Evolutionary conservation across 305 asterid genomes (phyloP).

Genomic region (Solanum chacoense): DNA sequence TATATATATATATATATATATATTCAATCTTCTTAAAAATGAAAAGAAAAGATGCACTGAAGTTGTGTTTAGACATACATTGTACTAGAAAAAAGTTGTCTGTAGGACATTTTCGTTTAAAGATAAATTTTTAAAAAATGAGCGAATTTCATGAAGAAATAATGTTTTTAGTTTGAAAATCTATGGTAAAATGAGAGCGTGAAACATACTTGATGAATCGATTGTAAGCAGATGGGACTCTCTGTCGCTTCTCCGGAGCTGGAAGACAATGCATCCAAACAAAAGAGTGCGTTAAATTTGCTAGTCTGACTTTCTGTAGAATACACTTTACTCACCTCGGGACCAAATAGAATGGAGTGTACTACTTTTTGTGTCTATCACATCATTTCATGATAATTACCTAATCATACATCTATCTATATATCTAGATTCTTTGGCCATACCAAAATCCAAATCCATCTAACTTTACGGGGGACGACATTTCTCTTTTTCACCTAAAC

Average conservation of each 20-base stretch:
- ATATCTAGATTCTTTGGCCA: constrained; percentile 11
- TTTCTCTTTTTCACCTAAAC: constrained; percentile 1
- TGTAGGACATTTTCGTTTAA: neutral
- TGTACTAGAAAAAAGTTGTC: neutral
- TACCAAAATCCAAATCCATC: constrained; percentile 15
- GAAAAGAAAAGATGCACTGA: neutral
- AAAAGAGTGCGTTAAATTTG: constrained; percentile 26
- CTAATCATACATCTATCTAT: constrained; percentile 57
- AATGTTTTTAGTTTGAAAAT: neutral
- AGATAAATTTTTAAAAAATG: neutral
- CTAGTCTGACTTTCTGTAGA: constrained; percentile 43
- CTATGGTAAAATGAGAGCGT: neutral
- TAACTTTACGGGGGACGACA: constrained; percentile 45
- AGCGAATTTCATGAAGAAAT: neutral
- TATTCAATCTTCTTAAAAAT: neutral
- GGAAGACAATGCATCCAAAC: constrained; percentile 30
- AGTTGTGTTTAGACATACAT: neutral
- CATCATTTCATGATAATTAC: constrained; percentile 73
- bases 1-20: neutral
- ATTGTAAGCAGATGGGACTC: constrained; percentile 97
- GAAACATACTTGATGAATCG: constrained; percentile 82
- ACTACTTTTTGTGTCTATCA: constrained; percentile 10
- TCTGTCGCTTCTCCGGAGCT: constrained; percentile 99
- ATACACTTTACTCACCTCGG: neutral
- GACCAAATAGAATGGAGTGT: neutral